A percentile compares a stretch with the other conserved stretches of the same genome.
Conservation (phyloP, 192 early-diverging fungal species). For the Backusella circina region DNA sequence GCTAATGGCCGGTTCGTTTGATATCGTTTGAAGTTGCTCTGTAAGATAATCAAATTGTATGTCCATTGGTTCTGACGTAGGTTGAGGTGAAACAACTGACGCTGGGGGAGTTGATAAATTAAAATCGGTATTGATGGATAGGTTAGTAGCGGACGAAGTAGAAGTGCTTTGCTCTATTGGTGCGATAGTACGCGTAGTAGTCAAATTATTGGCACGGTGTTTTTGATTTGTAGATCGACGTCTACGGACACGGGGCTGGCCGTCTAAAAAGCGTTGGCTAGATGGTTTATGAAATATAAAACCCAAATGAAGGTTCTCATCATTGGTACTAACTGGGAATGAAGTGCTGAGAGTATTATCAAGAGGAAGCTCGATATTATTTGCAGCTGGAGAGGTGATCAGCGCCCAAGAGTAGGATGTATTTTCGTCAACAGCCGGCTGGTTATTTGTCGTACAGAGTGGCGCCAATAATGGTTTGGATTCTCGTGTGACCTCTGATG, state of each 20-base stretch:
- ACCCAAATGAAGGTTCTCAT: neutral
- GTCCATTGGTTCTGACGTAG: constrained; percentile 1
- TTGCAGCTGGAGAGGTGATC: constrained; percentile 7
- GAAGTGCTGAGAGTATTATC: neutral
- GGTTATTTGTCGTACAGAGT: neutral
- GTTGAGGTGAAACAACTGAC: constrained; percentile 6
- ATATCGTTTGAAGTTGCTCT: neutral
- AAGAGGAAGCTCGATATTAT: neutral
- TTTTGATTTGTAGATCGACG: constrained; percentile 9
- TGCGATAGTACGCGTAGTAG: neutral
- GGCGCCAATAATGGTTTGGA: neutral
- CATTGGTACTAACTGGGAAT: neutral
- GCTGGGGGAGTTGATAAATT: neutral
- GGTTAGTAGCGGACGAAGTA: neutral
- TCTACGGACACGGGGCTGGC: neutral
- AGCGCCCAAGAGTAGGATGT: constrained; percentile 9
- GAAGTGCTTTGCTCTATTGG: neutral
- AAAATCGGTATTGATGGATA: neutral
- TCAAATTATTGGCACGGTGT: neutral
- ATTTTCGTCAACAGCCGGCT: neutral
- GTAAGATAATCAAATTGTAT: constrained; percentile 11
- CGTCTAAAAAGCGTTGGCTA: constrained; percentile 6
- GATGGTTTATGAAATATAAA: constrained; percentile 10
- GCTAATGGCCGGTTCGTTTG: neutral
- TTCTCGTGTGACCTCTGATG: constrained; percentile 2